Evolutionary conservation across 2,329 filamentous ascomycete genomes (phyloP).

Genomic region (Talaromyces sp.): DNA sequence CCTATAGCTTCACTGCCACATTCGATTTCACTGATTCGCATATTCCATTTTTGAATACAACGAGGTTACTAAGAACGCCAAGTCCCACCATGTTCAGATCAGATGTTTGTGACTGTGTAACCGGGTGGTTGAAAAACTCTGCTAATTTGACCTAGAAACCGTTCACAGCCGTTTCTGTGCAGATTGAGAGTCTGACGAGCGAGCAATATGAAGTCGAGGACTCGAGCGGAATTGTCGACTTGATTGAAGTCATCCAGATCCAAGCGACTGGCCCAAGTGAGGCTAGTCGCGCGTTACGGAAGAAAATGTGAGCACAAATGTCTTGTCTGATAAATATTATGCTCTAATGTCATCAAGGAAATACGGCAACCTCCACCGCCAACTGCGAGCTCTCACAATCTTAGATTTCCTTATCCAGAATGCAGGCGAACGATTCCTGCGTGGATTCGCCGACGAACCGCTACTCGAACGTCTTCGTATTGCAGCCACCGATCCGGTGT

Average conservation of each 20-base stretch:
- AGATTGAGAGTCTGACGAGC: constrained; percentile 83
- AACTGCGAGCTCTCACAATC: constrained; percentile 81
- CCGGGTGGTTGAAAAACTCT: constrained; percentile 24
- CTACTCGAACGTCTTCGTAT: constrained; percentile 86
- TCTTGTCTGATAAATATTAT: not conserved
- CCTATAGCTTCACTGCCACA: not conserved
- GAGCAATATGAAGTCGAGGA: constrained; percentile 90
- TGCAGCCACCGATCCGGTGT: constrained; percentile 77
- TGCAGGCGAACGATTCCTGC: constrained; percentile 80
- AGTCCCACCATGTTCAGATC: constrained; percentile 34
- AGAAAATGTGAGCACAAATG: constrained; percentile 67
- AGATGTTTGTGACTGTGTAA: constrained; percentile 22
- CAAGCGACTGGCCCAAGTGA: constrained; percentile 83
- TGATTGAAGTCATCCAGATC: constrained; percentile 89
- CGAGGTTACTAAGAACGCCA: not conserved
- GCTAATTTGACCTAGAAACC: constrained; percentile 60
- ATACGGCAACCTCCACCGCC: constrained; percentile 90
- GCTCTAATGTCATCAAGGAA: constrained; percentile 53
- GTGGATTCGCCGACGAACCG: constrained; percentile 83
- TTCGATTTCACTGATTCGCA: not conserved
- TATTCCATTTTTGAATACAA: not conserved
- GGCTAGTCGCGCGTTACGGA: constrained; percentile 85
- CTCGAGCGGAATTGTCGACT: constrained; percentile 82
- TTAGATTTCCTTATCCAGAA: constrained; percentile 94
- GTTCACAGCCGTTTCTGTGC: constrained; percentile 89